These are phyloP conservation scores for Fusarium globosum DNA, from an alignment of 2,329 filamentous ascomycete genomes.

Conservation along the genomic window DNA sequence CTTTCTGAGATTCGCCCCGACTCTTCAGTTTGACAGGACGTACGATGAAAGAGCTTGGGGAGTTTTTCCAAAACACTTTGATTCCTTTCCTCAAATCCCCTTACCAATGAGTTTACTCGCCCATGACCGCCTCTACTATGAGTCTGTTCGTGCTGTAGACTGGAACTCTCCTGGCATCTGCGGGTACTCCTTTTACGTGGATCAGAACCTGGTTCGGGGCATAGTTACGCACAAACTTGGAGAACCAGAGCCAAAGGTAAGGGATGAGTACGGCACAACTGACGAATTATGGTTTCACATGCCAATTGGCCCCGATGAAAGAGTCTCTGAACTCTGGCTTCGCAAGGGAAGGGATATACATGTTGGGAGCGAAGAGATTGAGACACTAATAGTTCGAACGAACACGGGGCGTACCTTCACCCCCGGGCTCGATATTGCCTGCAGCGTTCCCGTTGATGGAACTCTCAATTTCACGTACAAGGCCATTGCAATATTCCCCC, in stretches of 20 bases:
- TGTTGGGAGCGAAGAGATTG: no score
- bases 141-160: neutral
- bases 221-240: neutral
- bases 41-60: neutral
- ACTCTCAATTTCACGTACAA: neutral
- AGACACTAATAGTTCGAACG: neutral
- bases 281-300: neutral
- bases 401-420: neutral
- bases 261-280: fast-evolving
- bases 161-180: neutral
- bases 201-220: fast-evolving
- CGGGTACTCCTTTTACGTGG: neutral
- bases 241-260: fast-evolving
- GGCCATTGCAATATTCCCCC: neutral
- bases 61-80: neutral
- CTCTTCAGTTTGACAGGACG: no score
- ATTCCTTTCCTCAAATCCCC: no score
- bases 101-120: no score
- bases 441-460: no score
- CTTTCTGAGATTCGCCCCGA: no score
- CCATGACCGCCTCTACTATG: neutral
- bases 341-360: neutral
- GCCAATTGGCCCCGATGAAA: neutral
- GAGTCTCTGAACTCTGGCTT: neutral
- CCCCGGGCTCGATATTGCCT: neutral